Conservation (phyloP, 2,329 filamentous ascomycete genomes). For the Phaeosphaeriaceae sp. region DNA sequence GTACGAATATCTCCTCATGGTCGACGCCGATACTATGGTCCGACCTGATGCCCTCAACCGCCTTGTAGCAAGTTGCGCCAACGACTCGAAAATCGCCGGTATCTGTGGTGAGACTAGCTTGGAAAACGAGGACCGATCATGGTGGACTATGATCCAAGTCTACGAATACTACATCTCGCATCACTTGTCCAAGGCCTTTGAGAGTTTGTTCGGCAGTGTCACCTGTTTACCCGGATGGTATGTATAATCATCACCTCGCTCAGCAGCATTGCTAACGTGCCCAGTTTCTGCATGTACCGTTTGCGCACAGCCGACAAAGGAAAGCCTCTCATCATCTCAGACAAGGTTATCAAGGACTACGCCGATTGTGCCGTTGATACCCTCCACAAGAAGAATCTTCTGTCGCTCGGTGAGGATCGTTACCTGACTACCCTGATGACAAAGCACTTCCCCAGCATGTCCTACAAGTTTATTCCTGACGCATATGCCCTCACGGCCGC, state of each 20-base stretch:
- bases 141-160: slow-evolving; percentile 99
- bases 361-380: slow-evolving; percentile 90
- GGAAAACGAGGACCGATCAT: slow-evolving; percentile 92
- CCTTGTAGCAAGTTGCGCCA: slow-evolving; percentile 88
- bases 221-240: slow-evolving; percentile 99
- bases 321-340: slow-evolving; percentile 91
- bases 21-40: slow-evolving; percentile 96
- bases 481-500: slow-evolving; percentile 93
- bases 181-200: slow-evolving; percentile 94
- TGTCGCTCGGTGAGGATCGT: slow-evolving; percentile 95
- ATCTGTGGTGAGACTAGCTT: slow-evolving; percentile 97
- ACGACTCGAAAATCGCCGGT: slow-evolving; percentile 94
- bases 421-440: slow-evolving; percentile 98
- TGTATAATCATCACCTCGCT: background rate
- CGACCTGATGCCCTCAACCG: slow-evolving; percentile 90
- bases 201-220: slow-evolving; percentile 95
- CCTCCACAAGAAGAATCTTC: slow-evolving; percentile 90
- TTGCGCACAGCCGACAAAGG: slow-evolving; percentile 92
- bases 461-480: slow-evolving; percentile 93
- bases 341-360: slow-evolving; percentile 87
- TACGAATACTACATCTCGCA: slow-evolving; percentile 99
- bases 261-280: slow-evolving; percentile 19
- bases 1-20: slow-evolving; percentile 96
- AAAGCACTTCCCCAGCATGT: slow-evolving; percentile 94
- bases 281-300: slow-evolving; percentile 98